Evolutionary conservation across 2,329 filamentous ascomycete genomes (phyloP).

Genomic region (Cadophora luteo-olivacea): DNA sequence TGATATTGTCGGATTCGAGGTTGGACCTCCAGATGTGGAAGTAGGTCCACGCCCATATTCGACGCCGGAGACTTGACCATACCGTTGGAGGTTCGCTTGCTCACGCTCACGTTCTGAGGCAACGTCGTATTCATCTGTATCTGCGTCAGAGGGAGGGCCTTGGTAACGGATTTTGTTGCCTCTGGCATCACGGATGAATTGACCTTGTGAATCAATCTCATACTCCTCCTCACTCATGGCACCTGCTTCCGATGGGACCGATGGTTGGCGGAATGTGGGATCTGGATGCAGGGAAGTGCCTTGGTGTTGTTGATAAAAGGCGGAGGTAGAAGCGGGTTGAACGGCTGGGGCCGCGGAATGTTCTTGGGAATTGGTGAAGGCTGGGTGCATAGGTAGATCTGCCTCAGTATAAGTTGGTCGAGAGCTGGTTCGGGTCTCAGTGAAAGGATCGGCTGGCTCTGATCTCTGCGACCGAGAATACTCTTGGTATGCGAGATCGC

Average conservation of each 20-base stretch:
- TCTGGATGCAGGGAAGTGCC: slow-evolving; percentile 45
- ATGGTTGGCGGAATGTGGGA: slow-evolving; percentile 49
- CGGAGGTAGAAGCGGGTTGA: slow-evolving; percentile 48
- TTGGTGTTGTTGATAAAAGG: slow-evolving; percentile 55
- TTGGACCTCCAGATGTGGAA: slow-evolving; percentile 31
- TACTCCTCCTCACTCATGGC: slow-evolving; percentile 76
- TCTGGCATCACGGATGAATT: slow-evolving; percentile 65
- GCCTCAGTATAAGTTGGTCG: slow-evolving; percentile 27
- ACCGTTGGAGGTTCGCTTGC: slow-evolving; percentile 35
- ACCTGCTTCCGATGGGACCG: slow-evolving; percentile 54
- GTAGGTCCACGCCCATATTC: slow-evolving; percentile 39
- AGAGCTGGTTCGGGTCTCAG: slow-evolving; percentile 49
- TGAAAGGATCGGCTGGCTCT: slow-evolving; percentile 70
- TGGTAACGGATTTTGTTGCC: slow-evolving; percentile 62
- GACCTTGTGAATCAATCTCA: slow-evolving; percentile 65
- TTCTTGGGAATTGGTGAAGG: slow-evolving; percentile 45
- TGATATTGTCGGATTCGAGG: slow-evolving; percentile 27
- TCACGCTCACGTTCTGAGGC: slow-evolving; percentile 39
- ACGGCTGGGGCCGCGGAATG: slow-evolving; percentile 52
- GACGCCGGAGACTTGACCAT: slow-evolving; percentile 37
- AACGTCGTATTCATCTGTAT: slow-evolving; percentile 64
- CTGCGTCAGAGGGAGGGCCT: slow-evolving; percentile 56
- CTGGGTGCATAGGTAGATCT: slow-evolving; percentile 36
- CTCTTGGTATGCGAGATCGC: slow-evolving; percentile 39
- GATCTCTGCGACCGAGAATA: slow-evolving; percentile 48